These are phyloP conservation scores for Globisporangium rhizosaccharum DNA, from an alignment of 352 stramenopile species.

Conservation along the genomic window DNA sequence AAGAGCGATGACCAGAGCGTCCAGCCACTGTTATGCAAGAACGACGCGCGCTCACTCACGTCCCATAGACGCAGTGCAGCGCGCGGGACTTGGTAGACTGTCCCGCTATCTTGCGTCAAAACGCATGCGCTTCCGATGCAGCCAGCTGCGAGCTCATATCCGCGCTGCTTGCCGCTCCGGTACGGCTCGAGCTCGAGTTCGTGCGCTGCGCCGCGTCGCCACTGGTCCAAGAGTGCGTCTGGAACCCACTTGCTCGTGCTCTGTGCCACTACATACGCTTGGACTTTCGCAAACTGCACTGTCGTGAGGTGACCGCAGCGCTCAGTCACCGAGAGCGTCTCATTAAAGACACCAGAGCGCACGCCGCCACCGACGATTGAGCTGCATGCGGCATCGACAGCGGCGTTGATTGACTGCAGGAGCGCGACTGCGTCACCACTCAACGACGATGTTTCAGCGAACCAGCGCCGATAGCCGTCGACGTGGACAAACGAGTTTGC, in stretches of 20 bases:
- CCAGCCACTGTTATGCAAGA: slow-evolving; percentile 36
- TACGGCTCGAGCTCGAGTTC: slow-evolving; percentile 64
- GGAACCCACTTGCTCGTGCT: slow-evolving; percentile 26
- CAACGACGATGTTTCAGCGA: slow-evolving; percentile 14
- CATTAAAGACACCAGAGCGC: slow-evolving; percentile 51
- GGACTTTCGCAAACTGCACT: slow-evolving; percentile 29
- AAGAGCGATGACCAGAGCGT: slow-evolving; percentile 33
- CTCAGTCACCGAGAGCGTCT: slow-evolving; percentile 18
- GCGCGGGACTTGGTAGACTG: slow-evolving; percentile 38
- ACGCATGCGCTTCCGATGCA: slow-evolving; percentile 22
- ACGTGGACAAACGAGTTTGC: slow-evolving; percentile 39
- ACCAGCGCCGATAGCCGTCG: slow-evolving; percentile 47
- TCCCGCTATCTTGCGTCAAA: slow-evolving; percentile 30
- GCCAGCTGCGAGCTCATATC: slow-evolving; percentile 43
- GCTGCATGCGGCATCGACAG: slow-evolving; percentile 18
- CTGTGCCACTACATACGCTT: slow-evolving; percentile 29
- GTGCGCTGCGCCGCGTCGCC: slow-evolving; percentile 40
- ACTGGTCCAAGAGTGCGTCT: slow-evolving; percentile 53
- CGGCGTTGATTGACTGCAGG: slow-evolving; percentile 29
- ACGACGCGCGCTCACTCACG: slow-evolving; percentile 21
- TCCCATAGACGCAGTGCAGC: slow-evolving; percentile 46
- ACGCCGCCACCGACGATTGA: slow-evolving; percentile 22
- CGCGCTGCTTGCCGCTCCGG: slow-evolving; percentile 31
- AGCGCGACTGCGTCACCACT: slow-evolving; percentile 9
- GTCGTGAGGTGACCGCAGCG: slow-evolving; percentile 25